Evolutionary conservation across 2,329 filamentous ascomycete species (phyloP), one percentile per base, ranked within the genome.

Genomic region (Waltergamsia citrina): DNA sequence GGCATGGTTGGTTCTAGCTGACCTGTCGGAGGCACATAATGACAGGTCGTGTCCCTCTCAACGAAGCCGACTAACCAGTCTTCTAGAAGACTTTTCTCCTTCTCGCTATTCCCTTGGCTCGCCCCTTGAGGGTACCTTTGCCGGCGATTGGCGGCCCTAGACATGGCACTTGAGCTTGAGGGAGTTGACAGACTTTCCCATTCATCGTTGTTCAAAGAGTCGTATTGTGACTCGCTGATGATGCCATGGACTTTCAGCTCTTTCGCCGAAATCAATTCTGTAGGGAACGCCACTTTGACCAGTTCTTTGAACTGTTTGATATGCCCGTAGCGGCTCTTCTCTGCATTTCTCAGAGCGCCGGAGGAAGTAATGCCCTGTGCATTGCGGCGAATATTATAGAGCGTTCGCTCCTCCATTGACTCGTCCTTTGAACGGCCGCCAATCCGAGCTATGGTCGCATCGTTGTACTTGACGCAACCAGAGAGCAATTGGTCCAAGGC

Each of bases 401-500:
- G 47, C 0, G 77, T 86, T 11, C 75, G 69, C 34, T 72, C 63
- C 39, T 75, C 75, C 43, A 93, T 78, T 1, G 69, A 66, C 1
- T 63, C 57, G 39, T 84, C 79, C 33, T 74, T 71, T 14, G 81
- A 84, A 20, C 82, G 71, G 3, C 79, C 77, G 27, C 86, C 86
- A 8, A 74, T 49, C 3, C 69, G 66, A 8, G 65, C 59, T 37
- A 87, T 78, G 2, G 74, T 67, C 67, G 43, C 40, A 5, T 55
- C 81, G 3, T 52, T 55, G 1, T 45, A 35, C 2, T 60, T 49
- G 2, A 75, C 63, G 12, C 86, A 65, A 35, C 80, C 74, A 1
- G 62, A 59, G 0, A 94, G 62, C 0, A 95, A 63, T 49, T 94
- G 87, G 45, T 95, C 87, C 1, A 94, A 61, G 0, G 87, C 87